These are phyloP conservation scores for Thelonectria rubi DNA, from an alignment of 2,329 filamentous ascomycete genomes.

Conservation along the genomic window DNA sequence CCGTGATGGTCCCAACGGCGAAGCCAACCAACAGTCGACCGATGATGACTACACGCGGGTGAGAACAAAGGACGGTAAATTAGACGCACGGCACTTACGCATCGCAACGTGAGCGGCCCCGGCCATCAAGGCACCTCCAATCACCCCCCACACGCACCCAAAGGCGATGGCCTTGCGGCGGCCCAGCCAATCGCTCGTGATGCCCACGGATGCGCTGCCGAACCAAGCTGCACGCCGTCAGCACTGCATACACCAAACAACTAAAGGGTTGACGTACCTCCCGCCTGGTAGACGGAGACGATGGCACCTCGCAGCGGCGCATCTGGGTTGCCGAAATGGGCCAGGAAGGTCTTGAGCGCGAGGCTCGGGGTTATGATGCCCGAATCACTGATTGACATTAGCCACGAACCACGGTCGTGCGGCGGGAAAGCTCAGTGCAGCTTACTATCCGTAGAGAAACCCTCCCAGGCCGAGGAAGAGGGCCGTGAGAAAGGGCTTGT, in stretches of 20 bases:
- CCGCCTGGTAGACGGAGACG: slow-evolving; percentile 53
- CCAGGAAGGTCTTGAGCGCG: slow-evolving; percentile 47
- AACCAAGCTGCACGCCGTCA: slow-evolving; percentile 46
- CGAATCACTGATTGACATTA: slow-evolving; percentile 46
- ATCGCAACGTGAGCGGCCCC: slow-evolving; percentile 52
- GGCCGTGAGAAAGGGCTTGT: slow-evolving; percentile 51
- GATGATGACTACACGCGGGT: slow-evolving; percentile 45
- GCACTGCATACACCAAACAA: neutral
- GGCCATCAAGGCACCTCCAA: slow-evolving; percentile 52
- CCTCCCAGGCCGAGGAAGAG: slow-evolving; percentile 52
- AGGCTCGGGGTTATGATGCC: slow-evolving; percentile 54
- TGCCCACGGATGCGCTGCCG: slow-evolving; percentile 51
- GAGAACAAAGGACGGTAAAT: neutral
- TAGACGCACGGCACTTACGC: slow-evolving; percentile 41
- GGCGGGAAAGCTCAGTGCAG: neutral
- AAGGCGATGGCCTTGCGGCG: slow-evolving; percentile 52
- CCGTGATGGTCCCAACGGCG: slow-evolving; percentile 53
- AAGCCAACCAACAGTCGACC: slow-evolving; percentile 51
- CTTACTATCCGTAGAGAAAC: slow-evolving; percentile 52
- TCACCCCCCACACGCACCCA: slow-evolving; percentile 51
- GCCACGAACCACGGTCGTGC: rapidly evolving
- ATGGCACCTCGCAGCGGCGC: slow-evolving; percentile 50
- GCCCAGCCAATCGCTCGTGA: slow-evolving; percentile 50
- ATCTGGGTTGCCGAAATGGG: slow-evolving; percentile 48
- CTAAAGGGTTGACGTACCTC: slow-evolving; percentile 37